Evolutionary conservation across 2,329 filamentous ascomycete species (phyloP).

Genomic region (Monilinia laxa): DNA sequence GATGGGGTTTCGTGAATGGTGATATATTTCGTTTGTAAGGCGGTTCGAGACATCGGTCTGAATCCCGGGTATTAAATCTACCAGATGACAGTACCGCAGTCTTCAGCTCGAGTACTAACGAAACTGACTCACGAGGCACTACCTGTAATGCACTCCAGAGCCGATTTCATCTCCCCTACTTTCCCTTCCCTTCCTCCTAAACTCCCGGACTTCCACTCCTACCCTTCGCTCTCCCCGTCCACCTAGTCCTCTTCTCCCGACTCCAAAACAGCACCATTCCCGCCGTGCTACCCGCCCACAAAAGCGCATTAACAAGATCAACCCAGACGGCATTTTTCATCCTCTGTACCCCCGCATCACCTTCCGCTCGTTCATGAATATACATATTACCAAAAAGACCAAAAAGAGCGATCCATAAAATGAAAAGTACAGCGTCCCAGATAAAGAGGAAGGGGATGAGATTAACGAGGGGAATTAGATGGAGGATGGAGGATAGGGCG

Average conservation of each 20-base stretch:
- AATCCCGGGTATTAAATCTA: too few species aligned
- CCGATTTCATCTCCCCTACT: too few species aligned
- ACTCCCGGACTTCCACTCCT: slow-evolving; percentile 20
- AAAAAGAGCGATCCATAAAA: slow-evolving; percentile 80
- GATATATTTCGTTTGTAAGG: too few species aligned
- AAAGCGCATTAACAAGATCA: slow-evolving; percentile 68
- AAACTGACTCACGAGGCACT: too few species aligned
- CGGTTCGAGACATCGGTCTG: too few species aligned
- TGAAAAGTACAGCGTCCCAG: slow-evolving; percentile 70
- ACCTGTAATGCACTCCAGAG: too few species aligned
- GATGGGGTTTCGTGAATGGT: too few species aligned
- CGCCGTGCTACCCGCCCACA: slow-evolving; percentile 69
- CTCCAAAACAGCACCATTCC: slow-evolving; percentile 60
- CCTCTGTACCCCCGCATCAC: slow-evolving; percentile 61
- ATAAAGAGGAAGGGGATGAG: slow-evolving; percentile 56
- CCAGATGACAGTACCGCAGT: too few species aligned
- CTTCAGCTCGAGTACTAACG: too few species aligned
- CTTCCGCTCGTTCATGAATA: slow-evolving; percentile 66
- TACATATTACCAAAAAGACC: slow-evolving; percentile 81
- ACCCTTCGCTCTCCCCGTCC: slow-evolving; percentile 42
- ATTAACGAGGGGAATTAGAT: slow-evolving; percentile 62
- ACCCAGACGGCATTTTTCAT: slow-evolving; percentile 91
- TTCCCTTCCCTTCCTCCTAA: neutral
- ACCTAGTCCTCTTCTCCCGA: slow-evolving; percentile 52
- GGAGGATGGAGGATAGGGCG: slow-evolving; percentile 63